These are phyloP conservation scores for Melastoma malabathricum DNA, from an alignment of 345 rosid genomes.

Conservation along the genomic window DNA sequence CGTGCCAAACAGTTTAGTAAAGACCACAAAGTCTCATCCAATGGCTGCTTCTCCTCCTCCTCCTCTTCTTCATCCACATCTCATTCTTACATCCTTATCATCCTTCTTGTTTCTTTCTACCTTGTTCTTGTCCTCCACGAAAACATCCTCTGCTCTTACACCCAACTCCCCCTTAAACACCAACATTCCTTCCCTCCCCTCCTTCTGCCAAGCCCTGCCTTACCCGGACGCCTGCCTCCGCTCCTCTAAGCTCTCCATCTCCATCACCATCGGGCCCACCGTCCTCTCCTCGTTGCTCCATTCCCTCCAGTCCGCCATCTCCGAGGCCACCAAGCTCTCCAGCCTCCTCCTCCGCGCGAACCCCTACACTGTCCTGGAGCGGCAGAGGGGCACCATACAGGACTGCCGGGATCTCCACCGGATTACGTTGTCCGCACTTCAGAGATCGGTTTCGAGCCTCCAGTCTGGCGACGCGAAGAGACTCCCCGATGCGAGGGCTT, in stretches of 20 bases:
- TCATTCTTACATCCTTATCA: too few species aligned
- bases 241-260: slow-evolving; percentile 57
- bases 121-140: too few species aligned
- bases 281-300: slow-evolving; percentile 46
- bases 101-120: too few species aligned
- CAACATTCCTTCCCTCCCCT: slow-evolving; percentile 21
- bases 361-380: slow-evolving; percentile 28
- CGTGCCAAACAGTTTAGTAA: too few species aligned
- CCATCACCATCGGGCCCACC: slow-evolving; percentile 48
- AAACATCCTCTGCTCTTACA: slow-evolving; percentile 8
- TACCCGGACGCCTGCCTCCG: slow-evolving; percentile 54
- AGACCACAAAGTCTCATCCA: too few species aligned
- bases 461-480: slow-evolving; percentile 19
- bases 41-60: too few species aligned
- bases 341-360: slow-evolving; percentile 25
- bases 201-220: slow-evolving; percentile 48
- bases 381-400: slow-evolving; percentile 62
- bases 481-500: slow-evolving; percentile 46
- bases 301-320: slow-evolving; percentile 48
- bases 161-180: slow-evolving; percentile 18
- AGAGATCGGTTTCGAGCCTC: slow-evolving; percentile 34
- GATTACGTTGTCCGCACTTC: slow-evolving; percentile 37
- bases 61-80: too few species aligned
- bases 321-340: slow-evolving; percentile 49
- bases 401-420: slow-evolving; percentile 78